These are phyloP conservation scores for Trifolium fragiferum DNA, from an alignment of 306 rosid genomes.

Conservation along the genomic window DNA sequence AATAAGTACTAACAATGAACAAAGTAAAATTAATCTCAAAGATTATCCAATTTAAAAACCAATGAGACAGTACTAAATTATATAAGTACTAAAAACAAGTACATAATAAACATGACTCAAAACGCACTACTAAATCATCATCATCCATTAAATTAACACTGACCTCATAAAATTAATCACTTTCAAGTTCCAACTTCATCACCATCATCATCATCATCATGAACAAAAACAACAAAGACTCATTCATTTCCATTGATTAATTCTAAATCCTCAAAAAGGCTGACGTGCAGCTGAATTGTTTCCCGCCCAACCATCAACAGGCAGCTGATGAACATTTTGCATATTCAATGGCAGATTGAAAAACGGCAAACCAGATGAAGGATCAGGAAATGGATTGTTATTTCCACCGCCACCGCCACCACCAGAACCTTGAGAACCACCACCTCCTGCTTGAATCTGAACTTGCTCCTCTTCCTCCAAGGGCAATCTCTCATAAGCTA, in stretches of 20 bases:
- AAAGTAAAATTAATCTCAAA: constrained; percentile 33
- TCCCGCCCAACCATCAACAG: constrained; percentile 67
- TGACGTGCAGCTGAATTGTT: constrained; percentile 51
- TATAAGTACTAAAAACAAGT: constrained; percentile 16
- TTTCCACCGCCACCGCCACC: constrained; percentile 41
- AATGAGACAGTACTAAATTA: constrained; percentile 40
- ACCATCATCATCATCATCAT: neutral
- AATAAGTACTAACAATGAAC: constrained; percentile 20
- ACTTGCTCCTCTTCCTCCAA: constrained; percentile 71
- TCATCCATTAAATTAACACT: constrained; percentile 43
- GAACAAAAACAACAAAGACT: neutral
- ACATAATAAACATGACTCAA: constrained; percentile 9
- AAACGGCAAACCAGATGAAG: constrained; percentile 90
- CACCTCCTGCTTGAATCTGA: constrained; percentile 53
- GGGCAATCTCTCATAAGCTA: constrained; percentile 89
- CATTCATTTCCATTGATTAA: neutral
- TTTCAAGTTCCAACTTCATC: neutral
- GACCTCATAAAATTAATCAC: constrained; percentile 53
- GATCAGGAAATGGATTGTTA: constrained; percentile 69
- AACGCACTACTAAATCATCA: constrained; percentile 35
- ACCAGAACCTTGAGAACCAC: constrained; percentile 51
- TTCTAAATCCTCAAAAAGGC: constrained; percentile 45
- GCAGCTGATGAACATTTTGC: constrained; percentile 91
- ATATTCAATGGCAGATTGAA: constrained; percentile 87
- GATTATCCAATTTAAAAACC: constrained; percentile 39